Evolutionary conservation across 2,329 filamentous ascomycete genomes (phyloP).

Genomic region (Clonostachys rosea): DNA sequence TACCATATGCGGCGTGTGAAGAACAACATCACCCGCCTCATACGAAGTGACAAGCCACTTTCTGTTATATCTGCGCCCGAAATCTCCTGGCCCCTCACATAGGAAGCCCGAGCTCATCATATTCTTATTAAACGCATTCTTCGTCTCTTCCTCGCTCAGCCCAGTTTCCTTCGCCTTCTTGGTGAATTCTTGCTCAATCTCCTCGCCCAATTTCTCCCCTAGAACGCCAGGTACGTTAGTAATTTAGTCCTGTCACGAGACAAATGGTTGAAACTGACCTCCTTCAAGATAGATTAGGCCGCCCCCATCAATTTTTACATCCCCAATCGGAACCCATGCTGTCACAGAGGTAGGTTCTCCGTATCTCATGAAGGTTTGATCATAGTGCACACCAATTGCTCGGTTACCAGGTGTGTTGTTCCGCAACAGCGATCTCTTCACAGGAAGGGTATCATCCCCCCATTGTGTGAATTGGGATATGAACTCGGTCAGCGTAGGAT

Average conservation of each 20-base stretch:
- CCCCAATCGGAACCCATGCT: slow-evolving; percentile 53
- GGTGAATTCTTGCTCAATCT: slow-evolving; percentile 45
- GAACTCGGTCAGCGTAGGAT: slow-evolving; percentile 42
- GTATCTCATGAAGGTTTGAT: slow-evolving; percentile 52
- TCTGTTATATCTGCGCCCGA: slow-evolving; percentile 16
- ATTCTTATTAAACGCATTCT: slow-evolving; percentile 49
- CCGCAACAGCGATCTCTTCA: slow-evolving; percentile 41
- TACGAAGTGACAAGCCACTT: slow-evolving; percentile 29
- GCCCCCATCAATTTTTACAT: slow-evolving; percentile 47
- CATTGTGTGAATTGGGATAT: slow-evolving; percentile 47
- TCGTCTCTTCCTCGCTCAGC: slow-evolving; percentile 45
- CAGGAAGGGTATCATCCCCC: slow-evolving; percentile 36
- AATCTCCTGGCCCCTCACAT: slow-evolving; percentile 37
- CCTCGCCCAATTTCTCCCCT: slow-evolving; percentile 29
- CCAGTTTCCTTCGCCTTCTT: slow-evolving; percentile 39
- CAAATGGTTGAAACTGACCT: slow-evolving; percentile 10
- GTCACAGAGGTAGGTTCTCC: slow-evolving; percentile 50
- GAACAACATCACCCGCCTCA: slow-evolving; percentile 32
- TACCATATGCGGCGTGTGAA: slow-evolving; percentile 29
- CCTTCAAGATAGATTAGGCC: slow-evolving; percentile 56
- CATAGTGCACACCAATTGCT: slow-evolving; percentile 56
- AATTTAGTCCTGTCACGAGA: slow-evolving; percentile 1
- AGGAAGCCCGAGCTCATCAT: slow-evolving; percentile 54
- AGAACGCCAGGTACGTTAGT: slow-evolving; percentile 1
- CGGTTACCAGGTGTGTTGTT: slow-evolving; percentile 53